Percentiles rank a stretch among this genome's conserved stretches.
Conservation (phyloP, 768 basidiomycete genomes). For the Kwoniella shandongensis region DNA sequence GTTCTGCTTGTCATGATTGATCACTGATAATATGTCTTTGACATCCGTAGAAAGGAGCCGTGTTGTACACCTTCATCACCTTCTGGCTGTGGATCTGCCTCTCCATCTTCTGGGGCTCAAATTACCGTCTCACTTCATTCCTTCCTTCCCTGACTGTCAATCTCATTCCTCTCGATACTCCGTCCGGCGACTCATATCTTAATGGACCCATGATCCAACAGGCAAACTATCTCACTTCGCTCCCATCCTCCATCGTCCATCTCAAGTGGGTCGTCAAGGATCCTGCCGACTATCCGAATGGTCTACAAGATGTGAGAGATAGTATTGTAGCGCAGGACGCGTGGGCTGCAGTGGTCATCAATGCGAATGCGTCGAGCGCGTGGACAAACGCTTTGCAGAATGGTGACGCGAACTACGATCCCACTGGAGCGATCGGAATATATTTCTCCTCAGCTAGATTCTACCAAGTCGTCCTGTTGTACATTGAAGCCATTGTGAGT, state of each 20-base stretch:
- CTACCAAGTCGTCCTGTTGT: slow-evolving; percentile 47
- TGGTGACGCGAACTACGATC: slow-evolving; percentile 46
- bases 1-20: neutral
- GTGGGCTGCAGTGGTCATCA: slow-evolving; percentile 50
- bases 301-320: slow-evolving; percentile 30
- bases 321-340: slow-evolving; percentile 34
- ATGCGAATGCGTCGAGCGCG: slow-evolving; percentile 45
- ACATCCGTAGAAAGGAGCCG: slow-evolving; percentile 14
- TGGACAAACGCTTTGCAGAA: slow-evolving; percentile 40
- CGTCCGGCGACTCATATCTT: slow-evolving; percentile 30
- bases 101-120: slow-evolving; percentile 47
- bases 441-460: slow-evolving; percentile 45
- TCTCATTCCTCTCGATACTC: slow-evolving; percentile 48
- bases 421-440: slow-evolving; percentile 42
- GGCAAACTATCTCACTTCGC: slow-evolving; percentile 26
- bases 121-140: slow-evolving; percentile 27
- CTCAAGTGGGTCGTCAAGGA: slow-evolving; percentile 35
- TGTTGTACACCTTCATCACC: slow-evolving; percentile 25
- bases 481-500: slow-evolving; percentile 44
- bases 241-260: slow-evolving; percentile 29
- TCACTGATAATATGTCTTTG: neutral
- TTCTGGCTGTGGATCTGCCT: slow-evolving; percentile 38
- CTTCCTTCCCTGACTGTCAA: slow-evolving; percentile 41
- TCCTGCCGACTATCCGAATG: slow-evolving; percentile 38
- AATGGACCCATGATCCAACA: slow-evolving; percentile 34